These are phyloP conservation scores for Yamadazyma oceani DNA, from an alignment of 1,139 yeast species.

Conservation along the genomic window DNA sequence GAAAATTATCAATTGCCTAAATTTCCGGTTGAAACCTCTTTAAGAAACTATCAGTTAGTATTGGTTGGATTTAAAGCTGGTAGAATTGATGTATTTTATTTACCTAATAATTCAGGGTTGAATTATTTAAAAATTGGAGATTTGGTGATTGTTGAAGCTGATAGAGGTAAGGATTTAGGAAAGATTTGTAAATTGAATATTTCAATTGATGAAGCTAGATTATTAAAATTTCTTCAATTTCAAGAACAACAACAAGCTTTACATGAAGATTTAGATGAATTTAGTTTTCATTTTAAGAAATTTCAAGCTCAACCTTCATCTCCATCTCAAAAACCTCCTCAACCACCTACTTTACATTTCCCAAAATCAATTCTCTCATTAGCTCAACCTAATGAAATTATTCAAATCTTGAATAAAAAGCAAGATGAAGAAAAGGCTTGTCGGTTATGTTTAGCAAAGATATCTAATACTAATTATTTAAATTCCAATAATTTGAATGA, in stretches of 20 bases:
- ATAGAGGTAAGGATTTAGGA: conserved; percentile 90
- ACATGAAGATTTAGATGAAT: conserved; percentile 16
- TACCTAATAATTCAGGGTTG: conserved; percentile 40
- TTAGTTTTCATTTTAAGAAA: conserved; percentile 3
- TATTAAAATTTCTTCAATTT: conserved; percentile 53
- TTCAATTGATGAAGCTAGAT: conserved; percentile 61
- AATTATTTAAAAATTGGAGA: conserved; percentile 54
- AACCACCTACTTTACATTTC: conserved; percentile 42
- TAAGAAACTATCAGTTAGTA: conserved; percentile 42
- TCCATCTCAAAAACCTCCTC: conserved; percentile 23
- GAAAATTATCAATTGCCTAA: conserved; percentile 42
- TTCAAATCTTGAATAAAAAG: conserved; percentile 57
- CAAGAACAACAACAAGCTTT: conserved; percentile 60
- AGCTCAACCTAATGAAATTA: conserved; percentile 63
- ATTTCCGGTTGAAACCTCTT: conserved; percentile 39
- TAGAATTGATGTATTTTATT: conserved; percentile 77
- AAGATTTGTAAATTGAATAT: conserved; percentile 68
- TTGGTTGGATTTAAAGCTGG: conserved; percentile 86
- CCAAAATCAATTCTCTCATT: conserved; percentile 77
- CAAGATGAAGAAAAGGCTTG: conserved; percentile 77
- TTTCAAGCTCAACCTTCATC: conserved; percentile 1
- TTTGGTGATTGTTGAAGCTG: conserved; percentile 95
- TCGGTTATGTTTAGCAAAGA: conserved; percentile 59
- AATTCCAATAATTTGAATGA: conserved; percentile 10
- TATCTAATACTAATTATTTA: conserved; percentile 36